Conservation (phyloP, 2,329 filamentous ascomycete genomes). For the Clonostachys rosea region DNA sequence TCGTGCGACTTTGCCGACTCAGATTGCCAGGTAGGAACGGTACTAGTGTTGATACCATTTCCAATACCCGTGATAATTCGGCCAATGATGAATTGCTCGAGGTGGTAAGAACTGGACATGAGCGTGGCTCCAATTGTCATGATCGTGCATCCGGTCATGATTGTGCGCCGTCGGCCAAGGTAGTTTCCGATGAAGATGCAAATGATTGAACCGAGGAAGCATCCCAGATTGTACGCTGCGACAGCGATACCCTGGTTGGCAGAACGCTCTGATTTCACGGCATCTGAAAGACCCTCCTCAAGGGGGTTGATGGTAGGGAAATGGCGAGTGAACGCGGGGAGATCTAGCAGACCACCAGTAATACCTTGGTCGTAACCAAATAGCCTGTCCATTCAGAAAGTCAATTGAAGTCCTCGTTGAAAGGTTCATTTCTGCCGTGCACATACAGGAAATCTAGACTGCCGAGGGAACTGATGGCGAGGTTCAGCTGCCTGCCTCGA, state of each 20-base stretch:
- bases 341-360: constrained; percentile 27
- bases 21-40: constrained; percentile 20
- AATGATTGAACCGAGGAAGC: constrained; percentile 37
- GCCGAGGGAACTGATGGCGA: constrained; percentile 8
- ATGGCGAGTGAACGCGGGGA: constrained; percentile 11
- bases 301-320: constrained; percentile 34
- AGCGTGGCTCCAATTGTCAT: constrained; percentile 5
- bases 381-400: constrained; percentile 7
- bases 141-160: constrained; percentile 11
- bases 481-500: constrained; percentile 7
- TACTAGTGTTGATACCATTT: background rate
- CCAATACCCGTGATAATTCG: constrained; percentile 28
- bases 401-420: background rate
- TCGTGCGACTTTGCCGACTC: constrained; percentile 18
- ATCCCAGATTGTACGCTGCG: constrained; percentile 38
- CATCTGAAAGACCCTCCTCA: constrained; percentile 12
- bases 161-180: constrained; percentile 34
- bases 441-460: constrained; percentile 7
- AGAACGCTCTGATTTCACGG: constrained; percentile 12
- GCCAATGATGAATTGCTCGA: constrained; percentile 17
- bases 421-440: no score
- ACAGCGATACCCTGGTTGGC: constrained; percentile 28
- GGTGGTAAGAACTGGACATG: constrained; percentile 5
- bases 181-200: constrained; percentile 31
- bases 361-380: constrained; percentile 32